phyloP scores from a whole-genome alignment of 1,139 yeast genomes.

The Zygotorulaspora mrakii region DNA sequence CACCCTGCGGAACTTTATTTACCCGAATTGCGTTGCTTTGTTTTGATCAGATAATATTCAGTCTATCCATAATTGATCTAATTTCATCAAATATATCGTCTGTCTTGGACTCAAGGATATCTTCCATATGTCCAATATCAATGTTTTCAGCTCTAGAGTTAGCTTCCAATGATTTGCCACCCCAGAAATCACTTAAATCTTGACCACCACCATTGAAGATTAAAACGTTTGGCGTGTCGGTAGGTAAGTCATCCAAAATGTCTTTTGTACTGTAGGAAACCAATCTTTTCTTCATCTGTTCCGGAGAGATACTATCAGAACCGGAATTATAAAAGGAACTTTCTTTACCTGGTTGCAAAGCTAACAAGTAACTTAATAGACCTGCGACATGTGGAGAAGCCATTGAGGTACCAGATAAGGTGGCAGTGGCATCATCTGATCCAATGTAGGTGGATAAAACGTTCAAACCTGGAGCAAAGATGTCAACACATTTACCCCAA shows the following conservation, averaged over 20 bases:
- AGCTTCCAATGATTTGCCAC: slow-evolving; percentile 16
- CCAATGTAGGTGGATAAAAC: slow-evolving; percentile 84
- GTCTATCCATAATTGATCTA: slow-evolving; percentile 24
- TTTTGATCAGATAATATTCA: slow-evolving; percentile 22
- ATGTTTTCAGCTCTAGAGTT: slow-evolving; percentile 12
- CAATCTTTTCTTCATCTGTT: slow-evolving; percentile 83
- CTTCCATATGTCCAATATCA: slow-evolving; percentile 17
- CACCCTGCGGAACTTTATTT: too few species aligned
- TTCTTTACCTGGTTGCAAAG: slow-evolving; percentile 81
- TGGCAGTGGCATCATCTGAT: slow-evolving; percentile 76
- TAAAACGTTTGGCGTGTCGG: slow-evolving; percentile 81
- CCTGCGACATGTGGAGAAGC: slow-evolving; percentile 98
- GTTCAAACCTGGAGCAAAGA: slow-evolving; percentile 82
- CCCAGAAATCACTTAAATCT: slow-evolving; percentile 73
- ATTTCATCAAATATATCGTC: slow-evolving; percentile 25
- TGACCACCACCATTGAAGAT: slow-evolving; percentile 93
- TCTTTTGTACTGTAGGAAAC: slow-evolving; percentile 74
- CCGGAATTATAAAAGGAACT: slow-evolving; percentile 61
- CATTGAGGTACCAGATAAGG: slow-evolving; percentile 97
- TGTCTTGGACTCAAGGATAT: slow-evolving; percentile 22
- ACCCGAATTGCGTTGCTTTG: not conserved
- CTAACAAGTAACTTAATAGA: slow-evolving; percentile 78
- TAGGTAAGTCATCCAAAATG: slow-evolving; percentile 66
- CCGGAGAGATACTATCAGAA: slow-evolving; percentile 71
- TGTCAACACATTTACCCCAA: slow-evolving; percentile 80